phyloP scores from a whole-genome alignment of 495 filamentous ascomycete species.

The Hypoxylon intermedium region DNA sequence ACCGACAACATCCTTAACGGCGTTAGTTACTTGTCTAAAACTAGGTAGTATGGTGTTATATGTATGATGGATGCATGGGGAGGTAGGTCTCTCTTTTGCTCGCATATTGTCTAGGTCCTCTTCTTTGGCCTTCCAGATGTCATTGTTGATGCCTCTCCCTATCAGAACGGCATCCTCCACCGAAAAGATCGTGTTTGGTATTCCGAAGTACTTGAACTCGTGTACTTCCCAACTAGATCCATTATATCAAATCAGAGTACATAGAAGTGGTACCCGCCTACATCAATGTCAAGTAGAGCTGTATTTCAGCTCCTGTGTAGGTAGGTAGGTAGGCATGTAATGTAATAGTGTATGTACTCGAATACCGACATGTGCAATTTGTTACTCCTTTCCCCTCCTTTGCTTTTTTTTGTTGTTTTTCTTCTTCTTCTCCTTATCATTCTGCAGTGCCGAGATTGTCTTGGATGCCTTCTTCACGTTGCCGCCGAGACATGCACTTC shows the following conservation, averaged over 20 bases:
- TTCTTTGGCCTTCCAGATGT: slow-evolving; percentile 13
- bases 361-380: slow-evolving; percentile 8
- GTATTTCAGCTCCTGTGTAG: not conserved
- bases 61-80: slow-evolving; percentile 17
- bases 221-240: not conserved
- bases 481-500: slow-evolving; percentile 11
- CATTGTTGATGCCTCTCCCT: not conserved
- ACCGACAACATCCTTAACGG: slow-evolving; percentile 21
- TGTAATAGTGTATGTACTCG: not conserved
- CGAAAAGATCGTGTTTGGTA: slow-evolving; percentile 12
- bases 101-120: slow-evolving; percentile 15
- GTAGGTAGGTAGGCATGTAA: too few relatives aligned
- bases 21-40: slow-evolving; percentile 20
- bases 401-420: slow-evolving; percentile 1
- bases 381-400: not conserved
- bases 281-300: not conserved
- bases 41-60: slow-evolving; percentile 21
- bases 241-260: not conserved
- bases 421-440: not conserved
- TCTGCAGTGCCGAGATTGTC: not conserved
- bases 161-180: slow-evolving; percentile 2
- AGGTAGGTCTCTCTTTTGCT: not conserved
- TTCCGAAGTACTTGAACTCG: not conserved
- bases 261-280: not conserved
- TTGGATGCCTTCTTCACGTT: slow-evolving; percentile 25